Percentiles rank a stretch among this genome's conserved stretches.
Evolutionary conservation across 2,329 filamentous ascomycete genomes (phyloP).

Genomic region (Trichophyton simii): DNA sequence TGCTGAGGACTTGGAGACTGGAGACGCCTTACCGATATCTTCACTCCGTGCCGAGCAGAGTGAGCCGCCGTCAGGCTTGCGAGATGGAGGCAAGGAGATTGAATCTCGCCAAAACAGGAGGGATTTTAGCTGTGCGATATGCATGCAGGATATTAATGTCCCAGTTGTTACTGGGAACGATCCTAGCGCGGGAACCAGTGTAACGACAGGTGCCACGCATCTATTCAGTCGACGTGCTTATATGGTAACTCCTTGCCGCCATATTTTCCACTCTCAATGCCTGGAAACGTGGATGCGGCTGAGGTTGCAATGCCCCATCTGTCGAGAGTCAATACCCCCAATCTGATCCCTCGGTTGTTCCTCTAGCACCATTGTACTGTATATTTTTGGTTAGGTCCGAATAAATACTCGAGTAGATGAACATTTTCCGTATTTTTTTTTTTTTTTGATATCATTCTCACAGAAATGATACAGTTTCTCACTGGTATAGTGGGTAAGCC

Average conservation of each 20-base stretch:
- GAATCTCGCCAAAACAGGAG: constrained; percentile 34
- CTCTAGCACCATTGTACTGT: neutral
- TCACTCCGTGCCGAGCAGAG: constrained; percentile 41
- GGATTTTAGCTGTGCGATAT: constrained; percentile 87
- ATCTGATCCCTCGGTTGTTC: constrained; percentile 39
- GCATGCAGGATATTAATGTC: constrained; percentile 81
- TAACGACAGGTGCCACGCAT: constrained; percentile 39
- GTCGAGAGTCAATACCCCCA: constrained; percentile 76
- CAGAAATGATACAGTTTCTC: neutral
- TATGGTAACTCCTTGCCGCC: constrained; percentile 94
- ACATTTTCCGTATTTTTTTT: neutral
- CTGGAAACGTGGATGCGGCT: constrained; percentile 95
- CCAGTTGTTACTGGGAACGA: constrained; percentile 47
- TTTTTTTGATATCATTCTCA: neutral
- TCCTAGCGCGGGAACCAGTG: constrained; percentile 37
- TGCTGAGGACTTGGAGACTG: constrained; percentile 68
- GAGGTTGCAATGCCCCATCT: constrained; percentile 86
- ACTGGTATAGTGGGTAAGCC: neutral
- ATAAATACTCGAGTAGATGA: neutral
- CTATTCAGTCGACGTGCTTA: constrained; percentile 71
- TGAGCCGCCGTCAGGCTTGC: constrained; percentile 25
- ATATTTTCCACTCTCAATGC: constrained; percentile 88
- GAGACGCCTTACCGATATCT: constrained; percentile 63
- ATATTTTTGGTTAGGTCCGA: neutral
- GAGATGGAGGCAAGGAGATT: constrained; percentile 24